Conservation (phyloP, 331 rosid species). For the Erythrophleum ivorense region DNA sequence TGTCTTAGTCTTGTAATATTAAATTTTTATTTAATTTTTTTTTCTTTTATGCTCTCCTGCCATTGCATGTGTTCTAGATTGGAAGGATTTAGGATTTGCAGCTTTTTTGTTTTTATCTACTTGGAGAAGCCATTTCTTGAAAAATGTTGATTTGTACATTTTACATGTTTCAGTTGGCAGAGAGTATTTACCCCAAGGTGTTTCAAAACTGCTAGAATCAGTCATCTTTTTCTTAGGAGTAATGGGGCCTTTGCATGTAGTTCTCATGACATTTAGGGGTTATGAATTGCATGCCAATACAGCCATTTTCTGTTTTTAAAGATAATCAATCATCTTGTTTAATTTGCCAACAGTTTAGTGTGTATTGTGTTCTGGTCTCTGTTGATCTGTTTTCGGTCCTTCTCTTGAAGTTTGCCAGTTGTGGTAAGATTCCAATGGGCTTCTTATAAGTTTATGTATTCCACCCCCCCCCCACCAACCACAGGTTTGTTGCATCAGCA, state of each 20-base stretch:
- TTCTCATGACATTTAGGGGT: not conserved
- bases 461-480: slow-evolving; percentile 22
- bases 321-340: slow-evolving; percentile 33
- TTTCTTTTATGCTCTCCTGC: not conserved
- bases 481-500: slow-evolving; percentile 92
- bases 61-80: not conserved
- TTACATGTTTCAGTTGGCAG: not conserved
- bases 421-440: slow-evolving; percentile 15
- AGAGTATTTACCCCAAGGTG: not conserved
- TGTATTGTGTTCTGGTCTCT: slow-evolving; percentile 2
- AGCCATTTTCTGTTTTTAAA: not conserved
- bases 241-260: not conserved
- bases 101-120: not conserved
- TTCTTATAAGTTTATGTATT: slow-evolving; percentile 1
- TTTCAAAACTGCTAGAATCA: not conserved
- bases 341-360: slow-evolving; percentile 36
- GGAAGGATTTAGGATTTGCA: not conserved
- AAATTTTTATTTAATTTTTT: not conserved
- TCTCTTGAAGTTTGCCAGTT: slow-evolving; percentile 32
- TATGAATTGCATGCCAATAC: not conserved
- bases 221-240: not conserved
- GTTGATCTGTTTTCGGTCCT: slow-evolving; percentile 36
- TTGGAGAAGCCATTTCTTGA: not conserved
- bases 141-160: not conserved
- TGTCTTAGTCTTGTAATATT: not conserved